These are phyloP conservation scores for Penicillium griseofulvum DNA, from an alignment of 2,329 filamentous ascomycete species.

Conservation along the genomic window DNA sequence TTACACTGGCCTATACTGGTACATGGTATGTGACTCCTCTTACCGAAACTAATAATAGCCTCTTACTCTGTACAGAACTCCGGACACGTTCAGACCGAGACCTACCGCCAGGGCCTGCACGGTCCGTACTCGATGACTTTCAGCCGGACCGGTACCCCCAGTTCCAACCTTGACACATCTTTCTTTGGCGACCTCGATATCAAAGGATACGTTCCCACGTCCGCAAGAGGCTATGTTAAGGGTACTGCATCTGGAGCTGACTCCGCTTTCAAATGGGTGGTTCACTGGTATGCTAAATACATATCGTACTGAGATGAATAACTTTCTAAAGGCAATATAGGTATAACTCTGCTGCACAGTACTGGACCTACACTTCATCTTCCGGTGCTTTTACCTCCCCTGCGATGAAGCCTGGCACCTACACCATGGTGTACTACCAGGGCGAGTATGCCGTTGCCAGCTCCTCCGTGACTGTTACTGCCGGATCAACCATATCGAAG, in stretches of 20 bases:
- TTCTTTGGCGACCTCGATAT: conserved; percentile 61
- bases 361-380: conserved; percentile 60
- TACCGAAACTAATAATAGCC: not conserved
- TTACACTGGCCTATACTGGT: conserved; percentile 62
- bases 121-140: conserved; percentile 65
- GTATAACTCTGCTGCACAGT: conserved; percentile 61
- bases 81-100: conserved; percentile 61
- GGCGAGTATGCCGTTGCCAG: conserved; percentile 57
- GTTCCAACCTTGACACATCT: conserved; percentile 51
- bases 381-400: conserved; percentile 62
- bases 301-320: not conserved
- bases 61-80: conserved; percentile 50
- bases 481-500: conserved; percentile 49
- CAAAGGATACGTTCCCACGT: conserved; percentile 56
- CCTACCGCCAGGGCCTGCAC: conserved; percentile 61
- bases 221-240: conserved; percentile 57
- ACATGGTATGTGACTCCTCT: conserved; percentile 49
- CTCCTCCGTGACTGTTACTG: conserved; percentile 50
- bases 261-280: conserved; percentile 54
- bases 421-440: conserved; percentile 66
- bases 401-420: conserved; percentile 65
- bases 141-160: conserved; percentile 57
- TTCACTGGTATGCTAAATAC: conserved; percentile 54
- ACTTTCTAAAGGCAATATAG: conserved; percentile 1
- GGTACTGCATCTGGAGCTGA: conserved; percentile 60